Base-by-base conservation (phyloP, 495 filamentous ascomycete species). In the Podospora australis region DNA sequence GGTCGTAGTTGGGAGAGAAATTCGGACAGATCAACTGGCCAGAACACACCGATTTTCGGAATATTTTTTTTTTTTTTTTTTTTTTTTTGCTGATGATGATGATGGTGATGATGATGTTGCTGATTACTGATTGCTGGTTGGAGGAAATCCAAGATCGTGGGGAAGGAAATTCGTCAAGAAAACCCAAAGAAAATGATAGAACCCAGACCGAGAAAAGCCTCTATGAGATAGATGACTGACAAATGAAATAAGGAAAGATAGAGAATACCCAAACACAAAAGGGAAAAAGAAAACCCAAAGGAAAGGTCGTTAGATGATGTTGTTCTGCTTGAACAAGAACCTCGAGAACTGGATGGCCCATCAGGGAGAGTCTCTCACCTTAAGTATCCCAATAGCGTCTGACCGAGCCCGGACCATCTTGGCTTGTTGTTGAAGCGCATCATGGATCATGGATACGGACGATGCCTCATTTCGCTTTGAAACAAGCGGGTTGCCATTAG, bases 21-120 rank as follows among this genome's bases (percentile, higher is more conserved):
- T 40, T 45, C 16, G 38, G 38, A 46, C 52, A 62, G 57, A 50
- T 62, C 61, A 60, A 65, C 59, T 71, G 66, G 52, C 39, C 49
- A 24, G 35, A 9, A 54, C n/a, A n/a, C n/a, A n/a, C n/a, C n/a
- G n/a, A n/a, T n/a, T n/a, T n/a, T n/a, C n/a, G n/a, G n/a, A n/a
- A n/a, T n/a, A n/a, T n/a, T n/a, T n/a, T n/a, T n/a, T n/a, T n/a
- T n/a, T n/a, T n/a, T n/a, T n/a, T n/a, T n/a, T n/a, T n/a, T n/a
- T n/a, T n/a, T n/a, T n/a, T n/a, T n/a, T n/a, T n/a, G n/a, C n/a
- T n/a, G n/a, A n/a, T n/a, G n/a, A n/a, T n/a, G n/a, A n/a, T n/a
- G n/a, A n/a, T 43, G 13, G 40, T 43, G 9, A 10, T 42, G 2
- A 22, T 42, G 13, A 6, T 13, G 39, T 1, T 36, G 34, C 13